Percentiles rank a stretch among this genome's conserved stretches.
Evolutionary conservation across 2,329 filamentous ascomycete species (phyloP).

Genomic region (Chlorencoelia australis): DNA sequence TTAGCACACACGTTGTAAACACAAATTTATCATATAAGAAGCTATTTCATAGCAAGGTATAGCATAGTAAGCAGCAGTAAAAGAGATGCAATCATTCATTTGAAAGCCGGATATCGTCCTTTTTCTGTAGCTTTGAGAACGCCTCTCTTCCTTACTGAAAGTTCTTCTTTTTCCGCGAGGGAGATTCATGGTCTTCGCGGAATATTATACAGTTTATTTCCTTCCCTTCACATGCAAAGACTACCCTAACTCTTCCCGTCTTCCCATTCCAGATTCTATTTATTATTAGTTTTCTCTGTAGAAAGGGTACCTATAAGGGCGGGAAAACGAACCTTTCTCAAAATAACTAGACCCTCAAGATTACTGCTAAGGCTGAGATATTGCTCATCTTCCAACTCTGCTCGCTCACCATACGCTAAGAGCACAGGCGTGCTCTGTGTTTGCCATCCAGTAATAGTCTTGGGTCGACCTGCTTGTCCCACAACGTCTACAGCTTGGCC

Average conservation of each 20-base stretch:
- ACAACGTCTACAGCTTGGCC: slow-evolving; percentile 98
- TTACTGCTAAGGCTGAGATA: slow-evolving; percentile 88
- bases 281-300: slow-evolving; percentile 6
- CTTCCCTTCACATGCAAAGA: slow-evolving; percentile 8
- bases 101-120: too few relatives aligned
- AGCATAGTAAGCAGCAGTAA: too few relatives aligned
- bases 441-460: slow-evolving; percentile 99
- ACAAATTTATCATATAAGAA: too few relatives aligned
- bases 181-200: too few relatives aligned
- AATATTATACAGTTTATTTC: slow-evolving; percentile 29
- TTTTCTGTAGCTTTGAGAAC: too few relatives aligned
- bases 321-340: slow-evolving; percentile 70
- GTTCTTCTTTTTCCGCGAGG: too few relatives aligned
- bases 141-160: too few relatives aligned
- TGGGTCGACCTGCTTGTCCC: slow-evolving; percentile 89
- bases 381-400: slow-evolving; percentile 94
- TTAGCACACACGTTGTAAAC: too few relatives aligned
- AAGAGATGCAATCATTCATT: too few relatives aligned
- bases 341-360: slow-evolving; percentile 87
- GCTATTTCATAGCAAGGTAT: too few relatives aligned
- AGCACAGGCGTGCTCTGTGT: slow-evolving; percentile 98
- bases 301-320: background rate
- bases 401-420: slow-evolving; percentile 86
- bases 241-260: slow-evolving; percentile 32
- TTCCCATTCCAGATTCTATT: slow-evolving; percentile 46